A percentile compares a stretch with the other conserved stretches of the same genome.
phyloP scores from a whole-genome alignment of 73 alveolate species.

The Stentor coeruleus region DNA sequence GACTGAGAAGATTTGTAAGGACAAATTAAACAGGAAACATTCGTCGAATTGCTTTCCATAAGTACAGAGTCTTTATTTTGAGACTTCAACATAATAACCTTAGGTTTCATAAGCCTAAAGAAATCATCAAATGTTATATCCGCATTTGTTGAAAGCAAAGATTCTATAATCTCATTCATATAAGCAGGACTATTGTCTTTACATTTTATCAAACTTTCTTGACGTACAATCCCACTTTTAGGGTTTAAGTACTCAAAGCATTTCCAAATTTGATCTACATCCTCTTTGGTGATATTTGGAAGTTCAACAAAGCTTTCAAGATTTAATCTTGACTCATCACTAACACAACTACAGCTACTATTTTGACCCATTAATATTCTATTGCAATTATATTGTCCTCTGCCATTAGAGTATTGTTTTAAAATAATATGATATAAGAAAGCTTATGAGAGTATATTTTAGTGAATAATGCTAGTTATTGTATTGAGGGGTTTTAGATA shows the following conservation, averaged over 20 bases:
- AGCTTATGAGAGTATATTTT: too few species aligned
- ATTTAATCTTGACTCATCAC: neutral
- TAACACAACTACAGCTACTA: neutral
- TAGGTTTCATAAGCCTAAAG: slow-evolving; percentile 9
- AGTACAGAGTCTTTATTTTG: neutral
- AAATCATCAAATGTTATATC: slow-evolving; percentile 14
- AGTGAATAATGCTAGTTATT: too few species aligned
- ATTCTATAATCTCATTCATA: neutral
- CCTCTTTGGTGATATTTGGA: slow-evolving; percentile 13
- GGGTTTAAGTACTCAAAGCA: slow-evolving; percentile 17
- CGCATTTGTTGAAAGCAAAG: neutral
- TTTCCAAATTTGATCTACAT: neutral
- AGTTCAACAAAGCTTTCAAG: neutral
- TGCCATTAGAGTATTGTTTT: too few species aligned
- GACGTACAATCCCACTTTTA: neutral
- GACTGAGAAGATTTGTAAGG: slow-evolving; percentile 20
- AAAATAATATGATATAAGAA: too few species aligned
- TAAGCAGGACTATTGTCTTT: neutral
- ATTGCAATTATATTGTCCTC: too few species aligned
- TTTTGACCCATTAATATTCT: neutral
- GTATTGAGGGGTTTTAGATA: too few species aligned
- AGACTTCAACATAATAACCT: neutral
- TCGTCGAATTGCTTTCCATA: neutral
- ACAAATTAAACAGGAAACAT: slow-evolving; percentile 12
- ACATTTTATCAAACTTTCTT: neutral